Evolutionary conservation across 495 filamentous ascomycete species (phyloP).

Genomic region (Bryoglossum gracile): DNA sequence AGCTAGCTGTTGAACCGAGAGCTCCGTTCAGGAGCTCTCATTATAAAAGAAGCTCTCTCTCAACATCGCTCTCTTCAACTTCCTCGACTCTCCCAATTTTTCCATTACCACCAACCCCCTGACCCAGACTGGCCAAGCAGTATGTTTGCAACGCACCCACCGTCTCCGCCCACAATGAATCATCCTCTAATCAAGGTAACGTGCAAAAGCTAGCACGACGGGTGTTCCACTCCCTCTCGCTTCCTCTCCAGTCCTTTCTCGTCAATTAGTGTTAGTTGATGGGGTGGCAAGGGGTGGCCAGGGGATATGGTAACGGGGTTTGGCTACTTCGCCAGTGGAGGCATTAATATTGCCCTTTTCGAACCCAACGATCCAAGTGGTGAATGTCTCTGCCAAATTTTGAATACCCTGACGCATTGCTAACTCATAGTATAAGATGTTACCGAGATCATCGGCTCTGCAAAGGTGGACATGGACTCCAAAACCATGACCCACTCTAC

Average conservation of each 20-base stretch:
- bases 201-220: slow-evolving; percentile 49
- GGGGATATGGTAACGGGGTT: not conserved
- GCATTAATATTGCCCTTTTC: slow-evolving; percentile 61
- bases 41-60: no score
- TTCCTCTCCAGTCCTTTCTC: slow-evolving; percentile 12
- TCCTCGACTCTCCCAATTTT: no score
- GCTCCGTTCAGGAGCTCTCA: no score
- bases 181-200: slow-evolving; percentile 48
- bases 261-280: not conserved
- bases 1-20: no score
- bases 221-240: slow-evolving; percentile 40
- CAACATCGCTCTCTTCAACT: no score
- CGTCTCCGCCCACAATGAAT: no score
- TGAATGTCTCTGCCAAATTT: slow-evolving; percentile 14
- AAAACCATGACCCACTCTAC: slow-evolving; percentile 73
- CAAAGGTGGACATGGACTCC: slow-evolving; percentile 66
- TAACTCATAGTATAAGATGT: slow-evolving; percentile 45
- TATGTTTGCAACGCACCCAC: no score
- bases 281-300: not conserved
- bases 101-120: no score
- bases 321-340: slow-evolving; percentile 56
- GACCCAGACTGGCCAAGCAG: no score
- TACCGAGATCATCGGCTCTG: slow-evolving; percentile 65
- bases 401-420: not conserved
- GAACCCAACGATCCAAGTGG: slow-evolving; percentile 63